Conservation (phyloP, 2,329 filamentous ascomycete species). For the Bipolaris sorokiniana region DNA sequence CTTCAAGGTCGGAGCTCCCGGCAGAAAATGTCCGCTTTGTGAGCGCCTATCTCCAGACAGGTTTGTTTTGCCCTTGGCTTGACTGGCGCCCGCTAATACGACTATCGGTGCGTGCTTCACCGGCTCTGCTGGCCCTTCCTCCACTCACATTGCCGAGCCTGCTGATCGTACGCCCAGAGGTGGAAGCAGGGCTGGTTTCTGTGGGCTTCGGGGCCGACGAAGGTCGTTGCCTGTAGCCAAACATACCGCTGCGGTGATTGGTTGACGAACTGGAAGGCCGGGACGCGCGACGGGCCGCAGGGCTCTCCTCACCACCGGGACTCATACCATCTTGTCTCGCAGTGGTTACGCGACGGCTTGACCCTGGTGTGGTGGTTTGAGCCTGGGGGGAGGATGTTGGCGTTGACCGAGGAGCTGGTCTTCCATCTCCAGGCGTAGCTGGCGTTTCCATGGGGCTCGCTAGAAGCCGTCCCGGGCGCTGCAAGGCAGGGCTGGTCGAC, state of each 20-base stretch:
- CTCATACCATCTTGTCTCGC: constrained; percentile 28
- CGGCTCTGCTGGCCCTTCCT: constrained; percentile 29
- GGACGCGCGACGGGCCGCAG: constrained; percentile 32
- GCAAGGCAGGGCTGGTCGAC: constrained; percentile 42
- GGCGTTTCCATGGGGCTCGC: constrained; percentile 42
- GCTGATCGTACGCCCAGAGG: constrained; percentile 30
- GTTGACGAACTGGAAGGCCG: constrained; percentile 40
- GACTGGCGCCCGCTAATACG: constrained; percentile 34
- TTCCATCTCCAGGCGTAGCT: constrained; percentile 38
- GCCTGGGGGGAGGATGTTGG: constrained; percentile 28
- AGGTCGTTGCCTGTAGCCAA: constrained; percentile 39
- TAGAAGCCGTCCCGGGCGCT: constrained; percentile 33
- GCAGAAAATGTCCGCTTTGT: constrained; percentile 15
- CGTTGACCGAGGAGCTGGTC: constrained; percentile 25
- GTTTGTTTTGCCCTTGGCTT: constrained; percentile 30
- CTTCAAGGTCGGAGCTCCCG: not conserved
- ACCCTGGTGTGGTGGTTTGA: constrained; percentile 29
- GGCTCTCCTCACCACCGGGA: constrained; percentile 38
- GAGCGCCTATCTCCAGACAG: constrained; percentile 35
- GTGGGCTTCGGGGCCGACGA: constrained; percentile 28
- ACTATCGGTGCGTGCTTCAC: constrained; percentile 30
- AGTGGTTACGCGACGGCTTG: constrained; percentile 32
- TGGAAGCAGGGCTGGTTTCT: constrained; percentile 13
- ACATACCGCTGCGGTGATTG: constrained; percentile 39
- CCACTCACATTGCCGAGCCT: constrained; percentile 34